A percentile compares a stretch with the other conserved stretches of the same genome.
phyloP scores from a whole-genome alignment of 2,329 filamentous ascomycete species.

The Verticillium isaacii region DNA sequence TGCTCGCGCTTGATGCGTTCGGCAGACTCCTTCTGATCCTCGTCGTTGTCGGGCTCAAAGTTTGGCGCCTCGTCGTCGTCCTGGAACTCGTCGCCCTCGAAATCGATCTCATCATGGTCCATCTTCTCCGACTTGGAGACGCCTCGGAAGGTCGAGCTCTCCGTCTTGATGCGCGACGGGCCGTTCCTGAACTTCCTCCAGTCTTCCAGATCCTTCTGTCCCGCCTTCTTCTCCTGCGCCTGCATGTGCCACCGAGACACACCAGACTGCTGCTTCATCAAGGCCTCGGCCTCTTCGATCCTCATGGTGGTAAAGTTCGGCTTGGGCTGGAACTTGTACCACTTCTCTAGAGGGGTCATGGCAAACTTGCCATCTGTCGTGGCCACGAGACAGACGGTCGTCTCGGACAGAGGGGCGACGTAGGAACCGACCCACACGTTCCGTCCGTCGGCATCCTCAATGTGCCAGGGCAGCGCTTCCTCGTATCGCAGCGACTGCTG shows the following conservation, averaged over 20 bases:
- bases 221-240: slow-evolving; percentile 54
- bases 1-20: slow-evolving; percentile 74
- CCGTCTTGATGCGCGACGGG: slow-evolving; percentile 59
- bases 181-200: slow-evolving; percentile 47
- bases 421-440: slow-evolving; percentile 93
- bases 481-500: slow-evolving; percentile 76
- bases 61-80: slow-evolving; percentile 80
- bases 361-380: slow-evolving; percentile 67
- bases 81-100: slow-evolving; percentile 72
- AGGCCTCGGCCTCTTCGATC: slow-evolving; percentile 79
- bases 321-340: slow-evolving; percentile 83
- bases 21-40: slow-evolving; percentile 69
- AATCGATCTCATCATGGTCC: slow-evolving; percentile 66
- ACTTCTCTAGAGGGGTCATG: slow-evolving; percentile 91
- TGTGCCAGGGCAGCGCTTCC: slow-evolving; percentile 91
- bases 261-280: slow-evolving; percentile 74
- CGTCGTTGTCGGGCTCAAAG: slow-evolving; percentile 74
- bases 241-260: slow-evolving; percentile 78
- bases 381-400: slow-evolving; percentile 69
- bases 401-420: slow-evolving; percentile 80
- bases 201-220: slow-evolving; percentile 56
- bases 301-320: slow-evolving; percentile 73
- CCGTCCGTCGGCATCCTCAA: slow-evolving; percentile 94
- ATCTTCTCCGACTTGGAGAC: slow-evolving; percentile 59
- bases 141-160: slow-evolving; percentile 59